phyloP scores from a whole-genome alignment of 495 filamentous ascomycete species.

The Geoglossum glabrum region DNA sequence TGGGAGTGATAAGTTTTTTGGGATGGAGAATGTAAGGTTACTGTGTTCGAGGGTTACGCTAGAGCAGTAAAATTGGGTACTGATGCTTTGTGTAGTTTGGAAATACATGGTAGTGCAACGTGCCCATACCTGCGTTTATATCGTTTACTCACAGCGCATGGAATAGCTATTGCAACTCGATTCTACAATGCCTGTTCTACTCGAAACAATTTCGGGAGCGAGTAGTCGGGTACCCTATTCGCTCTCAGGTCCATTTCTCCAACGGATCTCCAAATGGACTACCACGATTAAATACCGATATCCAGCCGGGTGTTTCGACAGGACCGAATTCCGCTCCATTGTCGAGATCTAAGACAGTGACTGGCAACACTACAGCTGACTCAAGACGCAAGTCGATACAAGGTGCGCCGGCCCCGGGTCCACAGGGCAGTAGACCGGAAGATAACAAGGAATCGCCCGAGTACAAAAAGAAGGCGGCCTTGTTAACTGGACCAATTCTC shows the following conservation, averaged over 20 bases:
- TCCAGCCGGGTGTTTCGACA: conserved; percentile 13
- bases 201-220: conserved; percentile 88
- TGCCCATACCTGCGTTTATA: not conserved
- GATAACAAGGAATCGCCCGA: conserved; percentile 73
- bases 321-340: not conserved
- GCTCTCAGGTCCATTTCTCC: conserved; percentile 34
- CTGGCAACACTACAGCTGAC: not conserved
- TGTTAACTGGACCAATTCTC: conserved; percentile 68
- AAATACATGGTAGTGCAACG: conserved; percentile 65
- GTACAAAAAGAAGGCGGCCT: conserved; percentile 88
- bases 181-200: conserved; percentile 90
- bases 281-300: conserved; percentile 27
- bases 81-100: conserved; percentile 46
- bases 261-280: conserved; percentile 24
- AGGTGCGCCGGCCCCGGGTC: conserved; percentile 19
- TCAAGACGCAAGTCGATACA: conserved; percentile 15
- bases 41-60: conserved; percentile 1
- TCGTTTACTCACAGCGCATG: not conserved
- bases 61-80: not conserved
- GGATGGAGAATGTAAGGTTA: conserved; percentile 79
- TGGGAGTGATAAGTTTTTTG: conserved; percentile 96
- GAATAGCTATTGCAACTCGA: conserved; percentile 85
- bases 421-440: conserved; percentile 35
- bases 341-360: conserved; percentile 1
- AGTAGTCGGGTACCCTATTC: conserved; percentile 73